phyloP scores from a whole-genome alignment of 495 filamentous ascomycete genomes.

The Astrothelium subdiscretum region DNA sequence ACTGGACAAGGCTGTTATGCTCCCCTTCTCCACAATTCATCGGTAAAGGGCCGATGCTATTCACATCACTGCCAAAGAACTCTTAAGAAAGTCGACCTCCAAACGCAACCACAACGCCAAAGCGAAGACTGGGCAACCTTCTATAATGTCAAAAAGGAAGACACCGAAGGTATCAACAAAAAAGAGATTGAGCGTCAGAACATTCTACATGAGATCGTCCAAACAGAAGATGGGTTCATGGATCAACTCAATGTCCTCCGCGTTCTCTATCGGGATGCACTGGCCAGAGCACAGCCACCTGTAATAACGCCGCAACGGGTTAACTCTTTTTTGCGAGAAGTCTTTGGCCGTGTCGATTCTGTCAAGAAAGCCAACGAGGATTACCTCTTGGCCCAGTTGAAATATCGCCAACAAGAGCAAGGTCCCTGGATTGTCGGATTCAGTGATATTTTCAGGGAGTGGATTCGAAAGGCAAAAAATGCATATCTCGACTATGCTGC shows the following conservation, averaged over 20 bases:
- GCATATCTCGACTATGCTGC: slow-evolving; percentile 90
- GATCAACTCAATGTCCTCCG: slow-evolving; percentile 74
- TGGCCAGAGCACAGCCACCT: slow-evolving; percentile 59
- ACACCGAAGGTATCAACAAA: slow-evolving; percentile 52
- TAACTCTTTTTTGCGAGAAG: slow-evolving; percentile 64
- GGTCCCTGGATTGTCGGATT: slow-evolving; percentile 90
- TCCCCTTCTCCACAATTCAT: slow-evolving; percentile 62
- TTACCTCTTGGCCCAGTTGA: slow-evolving; percentile 85
- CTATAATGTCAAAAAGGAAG: slow-evolving; percentile 73
- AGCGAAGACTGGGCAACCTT: slow-evolving; percentile 82
- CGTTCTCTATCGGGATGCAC: slow-evolving; percentile 73
- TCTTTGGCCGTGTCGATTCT: slow-evolving; percentile 83
- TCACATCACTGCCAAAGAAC: slow-evolving; percentile 89
- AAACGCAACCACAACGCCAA: slow-evolving; percentile 54
- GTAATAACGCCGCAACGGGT: slow-evolving; percentile 67
- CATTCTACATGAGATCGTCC: slow-evolving; percentile 89
- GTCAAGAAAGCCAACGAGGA: slow-evolving; percentile 91
- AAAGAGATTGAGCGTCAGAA: slow-evolving; percentile 93
- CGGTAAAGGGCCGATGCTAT: slow-evolving; percentile 74
- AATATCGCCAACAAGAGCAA: slow-evolving; percentile 94
- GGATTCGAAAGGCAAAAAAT: slow-evolving; percentile 85
- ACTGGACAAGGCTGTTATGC: slow-evolving; percentile 91
- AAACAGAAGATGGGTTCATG: slow-evolving; percentile 84
- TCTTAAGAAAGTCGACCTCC: slow-evolving; percentile 83
- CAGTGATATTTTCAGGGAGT: slow-evolving; percentile 96